A percentile compares a stretch with the other conserved stretches of the same genome.
Conservation (phyloP, 331 rosid genomes). For the Malus hybrid region DNA sequence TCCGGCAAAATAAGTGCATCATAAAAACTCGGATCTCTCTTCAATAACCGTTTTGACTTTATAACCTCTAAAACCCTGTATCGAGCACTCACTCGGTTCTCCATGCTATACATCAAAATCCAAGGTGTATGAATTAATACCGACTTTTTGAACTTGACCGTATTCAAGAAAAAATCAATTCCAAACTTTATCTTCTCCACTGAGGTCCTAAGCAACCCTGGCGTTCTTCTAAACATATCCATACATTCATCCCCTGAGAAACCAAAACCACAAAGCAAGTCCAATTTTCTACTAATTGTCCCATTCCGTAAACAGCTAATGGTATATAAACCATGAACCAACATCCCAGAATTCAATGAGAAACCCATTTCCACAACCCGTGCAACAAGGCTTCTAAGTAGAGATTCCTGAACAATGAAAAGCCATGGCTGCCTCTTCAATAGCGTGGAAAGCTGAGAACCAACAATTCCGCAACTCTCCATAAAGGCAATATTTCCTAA, state of each 20-base stretch:
- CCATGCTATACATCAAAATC: conserved; percentile 27
- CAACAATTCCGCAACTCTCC: conserved; percentile 30
- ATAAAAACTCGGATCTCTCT: conserved; percentile 11
- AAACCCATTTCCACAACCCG: conserved; percentile 26
- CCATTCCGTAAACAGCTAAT: conserved; percentile 14
- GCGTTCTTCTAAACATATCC: conserved; percentile 24
- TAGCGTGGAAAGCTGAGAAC: conserved; percentile 29
- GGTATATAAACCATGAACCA: conserved; percentile 24
- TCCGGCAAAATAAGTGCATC: background rate
- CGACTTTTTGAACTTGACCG: conserved; percentile 11
- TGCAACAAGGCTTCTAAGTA: conserved; percentile 18
- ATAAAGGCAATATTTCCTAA: conserved; percentile 17
- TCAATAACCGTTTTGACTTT: conserved; percentile 13
- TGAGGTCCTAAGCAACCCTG: conserved; percentile 27
- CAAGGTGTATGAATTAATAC: conserved; percentile 7
- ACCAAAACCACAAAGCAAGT: conserved; percentile 22
- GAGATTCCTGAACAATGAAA: conserved; percentile 7
- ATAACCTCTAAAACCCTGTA: conserved; percentile 21
- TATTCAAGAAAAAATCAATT: conserved; percentile 25
- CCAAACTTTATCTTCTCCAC: conserved; percentile 22
- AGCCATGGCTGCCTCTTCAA: conserved; percentile 22
- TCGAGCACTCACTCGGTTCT: conserved; percentile 32
- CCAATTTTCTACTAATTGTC: conserved; percentile 17
- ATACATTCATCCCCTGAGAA: conserved; percentile 25
- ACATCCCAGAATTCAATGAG: conserved; percentile 8